These are phyloP conservation scores for Xylaria hypoxylon DNA, from an alignment of 2,329 filamentous ascomycete genomes.

Conservation along the genomic window DNA sequence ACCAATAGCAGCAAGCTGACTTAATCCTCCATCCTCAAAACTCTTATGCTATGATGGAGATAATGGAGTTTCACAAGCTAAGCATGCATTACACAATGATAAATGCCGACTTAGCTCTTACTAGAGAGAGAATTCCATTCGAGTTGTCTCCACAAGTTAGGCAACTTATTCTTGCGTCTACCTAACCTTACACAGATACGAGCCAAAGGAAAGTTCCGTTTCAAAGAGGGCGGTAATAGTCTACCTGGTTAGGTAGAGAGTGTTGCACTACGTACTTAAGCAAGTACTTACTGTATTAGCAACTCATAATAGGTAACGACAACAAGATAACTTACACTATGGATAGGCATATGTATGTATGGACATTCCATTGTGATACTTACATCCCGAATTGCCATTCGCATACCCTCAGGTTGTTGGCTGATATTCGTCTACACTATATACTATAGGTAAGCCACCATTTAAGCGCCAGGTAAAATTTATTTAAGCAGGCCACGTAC, in stretches of 20 bases:
- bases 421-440: neutral
- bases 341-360: too few relatives aligned
- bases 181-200: too few relatives aligned
- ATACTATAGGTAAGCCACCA: neutral
- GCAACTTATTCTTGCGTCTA: too few relatives aligned
- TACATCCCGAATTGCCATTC: too few relatives aligned
- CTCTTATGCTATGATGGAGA: neutral
- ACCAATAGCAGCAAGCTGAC: slow-evolving; percentile 10
- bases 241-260: too few relatives aligned
- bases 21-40: neutral
- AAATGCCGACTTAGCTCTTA: neutral
- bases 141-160: too few relatives aligned
- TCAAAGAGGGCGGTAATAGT: too few relatives aligned
- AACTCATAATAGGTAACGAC: too few relatives aligned
- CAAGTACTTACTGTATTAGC: neutral
- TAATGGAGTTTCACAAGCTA: neutral
- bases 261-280: neutral
- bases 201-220: too few relatives aligned
- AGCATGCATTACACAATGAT: neutral
- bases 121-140: neutral
- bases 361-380: too few relatives aligned
- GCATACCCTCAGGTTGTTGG: too few relatives aligned
- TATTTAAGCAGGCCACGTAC: slow-evolving; percentile 6
- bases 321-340: too few relatives aligned
- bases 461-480: slow-evolving; percentile 3